phyloP scores from a whole-genome alignment of 2,329 filamentous ascomycete genomes.

The Trichoderma arundinaceum region DNA sequence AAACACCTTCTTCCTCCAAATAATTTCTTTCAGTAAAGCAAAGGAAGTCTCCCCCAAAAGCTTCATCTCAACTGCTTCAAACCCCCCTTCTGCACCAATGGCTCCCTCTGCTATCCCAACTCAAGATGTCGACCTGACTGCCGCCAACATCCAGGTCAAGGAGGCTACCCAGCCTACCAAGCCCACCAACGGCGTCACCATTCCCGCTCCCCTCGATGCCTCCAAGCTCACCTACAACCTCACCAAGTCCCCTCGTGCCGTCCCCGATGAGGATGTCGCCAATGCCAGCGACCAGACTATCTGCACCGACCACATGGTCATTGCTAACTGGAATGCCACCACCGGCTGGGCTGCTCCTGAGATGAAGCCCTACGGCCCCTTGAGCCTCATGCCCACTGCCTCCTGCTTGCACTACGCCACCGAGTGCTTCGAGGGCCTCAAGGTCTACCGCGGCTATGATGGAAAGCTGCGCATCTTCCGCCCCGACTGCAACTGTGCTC shows the following conservation, averaged over 20 bases:
- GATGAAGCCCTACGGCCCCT: conserved; percentile 76
- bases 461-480: conserved; percentile 78
- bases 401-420: conserved; percentile 87
- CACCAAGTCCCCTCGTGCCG: conserved; percentile 56
- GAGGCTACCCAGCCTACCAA: conserved; percentile 45
- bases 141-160: conserved; percentile 58
- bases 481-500: conserved; percentile 72
- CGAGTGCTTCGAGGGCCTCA: conserved; percentile 86
- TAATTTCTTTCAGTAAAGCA: neutral
- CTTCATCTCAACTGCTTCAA: neutral
- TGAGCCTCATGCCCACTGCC: conserved; percentile 80
- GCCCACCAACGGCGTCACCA: conserved; percentile 48
- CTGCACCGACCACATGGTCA: conserved; percentile 89
- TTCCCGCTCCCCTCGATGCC: conserved; percentile 65
- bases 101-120: conserved; percentile 54
- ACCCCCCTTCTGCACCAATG: conserved; percentile 45
- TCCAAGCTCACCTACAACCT: conserved; percentile 64
- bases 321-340: conserved; percentile 67
- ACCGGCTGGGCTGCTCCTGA: conserved; percentile 76
- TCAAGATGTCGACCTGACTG: conserved; percentile 58
- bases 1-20: neutral
- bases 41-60: neutral
- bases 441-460: conserved; percentile 80
- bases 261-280: conserved; percentile 57
- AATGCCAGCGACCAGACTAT: conserved; percentile 58